These are phyloP conservation scores for Capsella rubella DNA, from an alignment of 441 rosid species.

Conservation along the genomic window DNA sequence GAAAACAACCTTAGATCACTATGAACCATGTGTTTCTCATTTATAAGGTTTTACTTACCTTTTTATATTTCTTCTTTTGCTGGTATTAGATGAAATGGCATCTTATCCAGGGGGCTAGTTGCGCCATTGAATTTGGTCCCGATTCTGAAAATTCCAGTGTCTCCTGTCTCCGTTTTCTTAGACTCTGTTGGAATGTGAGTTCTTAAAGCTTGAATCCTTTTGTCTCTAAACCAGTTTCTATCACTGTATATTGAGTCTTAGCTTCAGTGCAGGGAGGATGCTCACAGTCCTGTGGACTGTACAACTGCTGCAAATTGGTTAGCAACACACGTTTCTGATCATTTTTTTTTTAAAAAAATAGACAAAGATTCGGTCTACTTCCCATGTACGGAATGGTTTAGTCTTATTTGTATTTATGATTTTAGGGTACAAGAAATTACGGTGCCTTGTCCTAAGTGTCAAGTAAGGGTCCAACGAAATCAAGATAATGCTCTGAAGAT, in stretches of 20 bases:
- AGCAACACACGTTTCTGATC: conserved; percentile 50
- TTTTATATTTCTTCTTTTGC: not conserved
- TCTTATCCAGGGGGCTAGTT: conserved; percentile 58
- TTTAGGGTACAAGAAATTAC: conserved; percentile 49
- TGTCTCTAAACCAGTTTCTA: not conserved
- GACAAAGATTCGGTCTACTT: conserved; percentile 23
- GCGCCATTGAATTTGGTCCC: conserved; percentile 46
- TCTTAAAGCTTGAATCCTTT: not conserved
- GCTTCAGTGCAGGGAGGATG: conserved; percentile 56
- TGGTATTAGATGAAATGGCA: conserved; percentile 53
- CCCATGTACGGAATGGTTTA: not conserved
- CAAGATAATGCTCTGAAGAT: conserved; percentile 56
- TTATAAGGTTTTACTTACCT: not conserved
- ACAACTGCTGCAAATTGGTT: conserved; percentile 65
- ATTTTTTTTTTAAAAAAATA: conserved; percentile 33
- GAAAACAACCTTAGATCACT: not conserved
- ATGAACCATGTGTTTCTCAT: not conserved
- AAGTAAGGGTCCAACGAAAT: conserved; percentile 57
- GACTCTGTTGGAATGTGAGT: conserved; percentile 71
- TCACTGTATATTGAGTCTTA: not conserved
- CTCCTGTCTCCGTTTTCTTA: conserved; percentile 52
- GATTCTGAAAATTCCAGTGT: conserved; percentile 51
- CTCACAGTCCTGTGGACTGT: conserved; percentile 83
- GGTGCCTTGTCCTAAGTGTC: conserved; percentile 82
- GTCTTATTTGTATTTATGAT: not conserved